Evolutionary conservation across 129 eudicot genomes (phyloP).

Genomic region (Artemisia tridentata): DNA sequence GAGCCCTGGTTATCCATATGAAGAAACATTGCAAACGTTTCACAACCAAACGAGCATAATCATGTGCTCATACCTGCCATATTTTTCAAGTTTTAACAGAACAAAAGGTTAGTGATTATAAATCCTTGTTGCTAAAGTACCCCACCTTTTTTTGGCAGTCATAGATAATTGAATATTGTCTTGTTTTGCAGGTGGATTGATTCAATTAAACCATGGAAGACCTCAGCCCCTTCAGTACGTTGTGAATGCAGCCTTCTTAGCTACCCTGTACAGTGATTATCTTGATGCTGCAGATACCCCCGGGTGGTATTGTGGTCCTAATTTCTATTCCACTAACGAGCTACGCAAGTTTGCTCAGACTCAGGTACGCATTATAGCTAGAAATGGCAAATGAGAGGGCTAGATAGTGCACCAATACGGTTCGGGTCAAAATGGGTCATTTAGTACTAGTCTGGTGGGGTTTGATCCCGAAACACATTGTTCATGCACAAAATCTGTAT

Average conservation of each 20-base stretch:
- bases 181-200: slow-evolving; percentile 65
- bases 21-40: slow-evolving; percentile 68
- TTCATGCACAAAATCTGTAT: too few relatives aligned
- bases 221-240: slow-evolving; percentile 91
- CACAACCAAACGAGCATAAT: slow-evolving; percentile 76
- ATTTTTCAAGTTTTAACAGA: slow-evolving; percentile 66
- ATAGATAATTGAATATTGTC: neutral
- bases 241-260: slow-evolving; percentile 78
- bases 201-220: slow-evolving; percentile 75
- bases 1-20: slow-evolving; percentile 95
- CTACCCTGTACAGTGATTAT: slow-evolving; percentile 71
- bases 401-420: too few relatives aligned
- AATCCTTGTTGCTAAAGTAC: neutral
- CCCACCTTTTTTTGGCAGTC: neutral
- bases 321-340: slow-evolving; percentile 55
- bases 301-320: slow-evolving; percentile 85
- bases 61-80: slow-evolving; percentile 81
- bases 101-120: slow-evolving; percentile 50
- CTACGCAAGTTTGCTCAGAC: slow-evolving; percentile 73
- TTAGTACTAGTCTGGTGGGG: too few relatives aligned
- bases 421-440: neutral
- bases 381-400: too few relatives aligned
- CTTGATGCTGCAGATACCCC: slow-evolving; percentile 89
- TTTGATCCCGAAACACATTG: too few relatives aligned
- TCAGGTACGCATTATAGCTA: slow-evolving; percentile 41